These are phyloP conservation scores for Tetrahymena malaccensis DNA, from an alignment of 73 alveolate genomes.

Conservation along the genomic window DNA sequence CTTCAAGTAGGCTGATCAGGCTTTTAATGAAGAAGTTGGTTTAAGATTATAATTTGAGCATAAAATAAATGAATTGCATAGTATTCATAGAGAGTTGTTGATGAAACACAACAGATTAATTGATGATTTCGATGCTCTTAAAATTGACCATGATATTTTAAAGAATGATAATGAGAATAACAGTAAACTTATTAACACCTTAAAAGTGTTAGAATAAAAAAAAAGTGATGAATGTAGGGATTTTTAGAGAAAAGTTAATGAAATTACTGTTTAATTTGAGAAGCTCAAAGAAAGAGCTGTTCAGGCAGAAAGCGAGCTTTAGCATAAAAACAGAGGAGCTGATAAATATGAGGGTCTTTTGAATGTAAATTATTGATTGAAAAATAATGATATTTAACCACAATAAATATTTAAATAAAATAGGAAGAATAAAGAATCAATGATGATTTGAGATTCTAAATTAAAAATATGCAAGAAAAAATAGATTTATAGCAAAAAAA, in stretches of 20 bases:
- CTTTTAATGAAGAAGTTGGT: background rate
- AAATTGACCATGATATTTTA: background rate
- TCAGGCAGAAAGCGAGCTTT: background rate
- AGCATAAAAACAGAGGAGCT: conserved; percentile 1
- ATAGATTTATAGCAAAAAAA: background rate
- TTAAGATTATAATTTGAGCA: background rate
- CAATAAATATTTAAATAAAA: background rate
- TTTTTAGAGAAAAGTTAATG: background rate
- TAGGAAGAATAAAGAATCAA: conserved; percentile 14
- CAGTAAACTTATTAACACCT: background rate
- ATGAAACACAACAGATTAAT: conserved; percentile 9
- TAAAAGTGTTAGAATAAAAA: background rate
- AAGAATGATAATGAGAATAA: conserved; percentile 9
- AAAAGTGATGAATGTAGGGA: background rate
- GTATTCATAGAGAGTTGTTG: conserved; percentile 37
- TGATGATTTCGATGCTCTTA: conserved; percentile 3
- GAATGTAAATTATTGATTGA: background rate
- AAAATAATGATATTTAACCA: background rate
- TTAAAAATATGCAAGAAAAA: background rate
- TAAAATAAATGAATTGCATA: conserved; percentile 26
- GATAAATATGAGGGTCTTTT: conserved; percentile 6
- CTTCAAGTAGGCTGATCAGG: background rate
- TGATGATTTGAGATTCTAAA: background rate
- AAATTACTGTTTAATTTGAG: background rate
- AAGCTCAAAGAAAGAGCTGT: conserved; percentile 8